Conservation (phyloP, 129 eudicot genomes). For the Lactuca saligna region DNA sequence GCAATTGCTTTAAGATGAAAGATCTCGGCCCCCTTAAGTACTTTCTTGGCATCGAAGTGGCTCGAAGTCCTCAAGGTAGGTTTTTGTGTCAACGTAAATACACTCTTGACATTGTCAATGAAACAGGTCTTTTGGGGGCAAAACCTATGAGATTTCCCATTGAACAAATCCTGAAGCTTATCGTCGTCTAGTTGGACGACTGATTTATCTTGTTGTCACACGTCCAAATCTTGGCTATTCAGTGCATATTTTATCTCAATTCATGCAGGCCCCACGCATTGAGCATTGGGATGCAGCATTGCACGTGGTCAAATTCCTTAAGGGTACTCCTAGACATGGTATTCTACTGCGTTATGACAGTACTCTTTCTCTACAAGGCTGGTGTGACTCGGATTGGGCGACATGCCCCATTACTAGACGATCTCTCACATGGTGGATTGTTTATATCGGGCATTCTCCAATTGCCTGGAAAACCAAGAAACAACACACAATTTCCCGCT, state of each 20-base stretch:
- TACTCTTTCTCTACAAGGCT: neutral
- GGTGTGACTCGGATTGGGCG: neutral
- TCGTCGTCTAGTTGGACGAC: slow-evolving; percentile 20
- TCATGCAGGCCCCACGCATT: neutral
- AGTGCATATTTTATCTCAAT: slow-evolving; percentile 5
- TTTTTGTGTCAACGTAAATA: slow-evolving; percentile 5
- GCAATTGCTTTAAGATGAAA: too few species aligned
- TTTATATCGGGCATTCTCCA: neutral
- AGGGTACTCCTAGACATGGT: neutral
- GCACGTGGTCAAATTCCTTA: neutral
- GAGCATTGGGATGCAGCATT: neutral
- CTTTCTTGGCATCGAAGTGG: slow-evolving; percentile 25
- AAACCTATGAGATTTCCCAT: neutral
- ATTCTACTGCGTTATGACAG: neutral
- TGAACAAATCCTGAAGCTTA: slow-evolving; percentile 5
- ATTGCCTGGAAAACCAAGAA: too few species aligned
- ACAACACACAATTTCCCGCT: neutral
- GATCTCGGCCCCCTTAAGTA: slow-evolving; percentile 25
- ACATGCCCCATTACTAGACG: neutral
- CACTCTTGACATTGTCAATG: too few species aligned
- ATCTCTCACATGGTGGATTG: neutral
- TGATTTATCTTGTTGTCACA: neutral
- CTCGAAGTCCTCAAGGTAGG: neutral
- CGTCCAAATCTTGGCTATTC: neutral
- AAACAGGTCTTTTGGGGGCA: neutral